These are phyloP conservation scores for Friedmanniomyces simplex DNA, from an alignment of 495 filamentous ascomycete species.

Conservation along the genomic window DNA sequence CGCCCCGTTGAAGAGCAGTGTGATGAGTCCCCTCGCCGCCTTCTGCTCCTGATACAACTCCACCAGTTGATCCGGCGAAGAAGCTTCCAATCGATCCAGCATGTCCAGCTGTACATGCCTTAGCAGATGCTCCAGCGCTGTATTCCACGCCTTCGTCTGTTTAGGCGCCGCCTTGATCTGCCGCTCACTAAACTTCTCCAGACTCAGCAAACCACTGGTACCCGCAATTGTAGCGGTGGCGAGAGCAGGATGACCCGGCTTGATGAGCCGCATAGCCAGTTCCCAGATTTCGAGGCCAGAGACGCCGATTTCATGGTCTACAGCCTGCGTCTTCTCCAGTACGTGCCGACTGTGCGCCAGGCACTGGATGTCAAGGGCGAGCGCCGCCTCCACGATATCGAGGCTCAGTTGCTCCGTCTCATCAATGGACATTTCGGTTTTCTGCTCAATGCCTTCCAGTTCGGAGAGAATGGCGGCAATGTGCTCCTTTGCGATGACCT, in stretches of 20 bases:
- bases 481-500: conserved; percentile 13
- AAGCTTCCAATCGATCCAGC: conserved; percentile 66
- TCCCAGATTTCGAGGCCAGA: conserved; percentile 67
- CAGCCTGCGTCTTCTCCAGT: conserved; percentile 44
- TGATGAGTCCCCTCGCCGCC: conserved; percentile 55
- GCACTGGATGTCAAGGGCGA: conserved; percentile 66
- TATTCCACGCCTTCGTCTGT: conserved; percentile 60
- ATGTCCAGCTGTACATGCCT: conserved; percentile 54
- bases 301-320: conserved; percentile 57
- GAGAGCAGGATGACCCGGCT: conserved; percentile 50
- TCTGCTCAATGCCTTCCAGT: conserved; percentile 17
- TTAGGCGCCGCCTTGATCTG: conserved; percentile 38
- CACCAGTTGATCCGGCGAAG: conserved; percentile 51
- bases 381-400: conserved; percentile 56
- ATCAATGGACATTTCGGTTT: conserved; percentile 20
- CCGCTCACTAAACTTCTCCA: conserved; percentile 58
- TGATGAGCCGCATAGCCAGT: conserved; percentile 56
- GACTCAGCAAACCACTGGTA: conserved; percentile 52
- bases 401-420: conserved; percentile 30
- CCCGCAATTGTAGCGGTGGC: conserved; percentile 63
- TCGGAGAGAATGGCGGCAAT: conserved; percentile 8
- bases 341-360: conserved; percentile 60
- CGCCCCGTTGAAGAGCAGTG: conserved; percentile 60
- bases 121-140: conserved; percentile 56
- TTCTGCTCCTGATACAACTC: conserved; percentile 52